Evolutionary conservation across 2,329 filamentous ascomycete species (phyloP), one percentile per base, ranked within the genome.

Genomic region (Ampelomyces quisqualis): DNA sequence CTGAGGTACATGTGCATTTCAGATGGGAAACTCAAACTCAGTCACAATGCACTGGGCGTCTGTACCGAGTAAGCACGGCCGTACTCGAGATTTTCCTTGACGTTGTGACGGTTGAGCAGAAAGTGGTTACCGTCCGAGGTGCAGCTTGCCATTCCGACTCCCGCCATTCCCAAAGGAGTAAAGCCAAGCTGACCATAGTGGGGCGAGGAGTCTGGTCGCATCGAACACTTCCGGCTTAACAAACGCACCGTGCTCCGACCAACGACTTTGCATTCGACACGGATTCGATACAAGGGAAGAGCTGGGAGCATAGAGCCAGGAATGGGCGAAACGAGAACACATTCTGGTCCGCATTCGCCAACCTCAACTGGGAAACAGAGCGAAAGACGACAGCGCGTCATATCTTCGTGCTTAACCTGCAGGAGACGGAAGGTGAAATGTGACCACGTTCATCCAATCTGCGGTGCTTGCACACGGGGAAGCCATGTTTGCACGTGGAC

Each of bases 381-480:
- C 21, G 57, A 58, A 21, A 63, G 63, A 21, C 60, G 66, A 27
- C 64, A 65, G 43, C 58, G 66, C 43, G 53, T 66, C 31, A 69
- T 69, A 32, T 62, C 64, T 13, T 69, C 65, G 14, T 69, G 65
- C 41, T 50, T 69, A 29, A 69, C 67, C 6, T 69, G 67, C 40
- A 53, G 67, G 10, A 58, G 65, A 28, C 54, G 67, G 40, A 69
- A 69, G 45, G 67, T 69, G 30, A 60, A 61, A 38, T 69, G 67
- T 44, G 67, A 69, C 29, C 67, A 69, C 47, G 58, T 53, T 26
- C 65, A 69, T 52, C 65, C 67, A 8, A 43, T 66, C 5, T 69
- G 67, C 43, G 64, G 65, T 18, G 65, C 67, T 26, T 69, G 67
- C 47, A 55, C 56, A 10, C 57, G 65, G 37, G 65, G 65, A 11